phyloP scores from a whole-genome alignment of 2,329 filamentous ascomycete genomes.

The Trichophyton benhamiae region DNA sequence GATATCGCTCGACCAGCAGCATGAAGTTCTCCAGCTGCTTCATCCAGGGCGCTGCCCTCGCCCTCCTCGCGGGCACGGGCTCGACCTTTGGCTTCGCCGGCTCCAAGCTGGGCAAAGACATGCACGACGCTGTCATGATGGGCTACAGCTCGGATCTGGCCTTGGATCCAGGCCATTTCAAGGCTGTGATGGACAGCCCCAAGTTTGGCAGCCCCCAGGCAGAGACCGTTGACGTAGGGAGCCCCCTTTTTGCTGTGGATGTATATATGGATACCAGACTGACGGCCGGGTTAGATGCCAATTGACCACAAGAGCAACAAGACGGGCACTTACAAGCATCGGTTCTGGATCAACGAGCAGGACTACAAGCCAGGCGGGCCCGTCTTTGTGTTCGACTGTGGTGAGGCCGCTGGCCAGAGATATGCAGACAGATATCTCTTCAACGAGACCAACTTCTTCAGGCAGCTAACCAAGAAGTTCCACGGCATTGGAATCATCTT shows the following conservation, averaged over 20 bases:
- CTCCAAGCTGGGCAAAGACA: conserved; percentile 5
- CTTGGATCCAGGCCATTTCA: neutral
- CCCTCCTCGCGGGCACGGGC: conserved; percentile 7
- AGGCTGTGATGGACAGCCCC: neutral
- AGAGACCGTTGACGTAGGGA: neutral
- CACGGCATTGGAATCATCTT: conserved; percentile 30
- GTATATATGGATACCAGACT: neutral
- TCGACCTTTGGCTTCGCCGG: conserved; percentile 5
- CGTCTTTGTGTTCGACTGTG: conserved; percentile 38
- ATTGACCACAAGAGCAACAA: conserved; percentile 26
- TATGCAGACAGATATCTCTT: conserved; percentile 28
- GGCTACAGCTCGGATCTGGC: neutral
- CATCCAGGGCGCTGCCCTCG: conserved; percentile 10
- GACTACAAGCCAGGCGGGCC: conserved; percentile 46
- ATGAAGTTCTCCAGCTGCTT: conserved; percentile 10
- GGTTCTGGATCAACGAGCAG: conserved; percentile 43
- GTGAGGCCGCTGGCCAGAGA: conserved; percentile 33
- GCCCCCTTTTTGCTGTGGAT: neutral
- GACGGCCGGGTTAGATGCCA: conserved; percentile 18
- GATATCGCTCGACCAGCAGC: neutral
- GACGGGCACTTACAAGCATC: conserved; percentile 40
- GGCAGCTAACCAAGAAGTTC: conserved; percentile 24
- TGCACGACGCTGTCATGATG: conserved; percentile 2
- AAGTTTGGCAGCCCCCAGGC: neutral
- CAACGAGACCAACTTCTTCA: conserved; percentile 22